These are phyloP conservation scores for Yamadazyma insecticola DNA, from an alignment of 805 yeast species.

Conservation along the genomic window DNA sequence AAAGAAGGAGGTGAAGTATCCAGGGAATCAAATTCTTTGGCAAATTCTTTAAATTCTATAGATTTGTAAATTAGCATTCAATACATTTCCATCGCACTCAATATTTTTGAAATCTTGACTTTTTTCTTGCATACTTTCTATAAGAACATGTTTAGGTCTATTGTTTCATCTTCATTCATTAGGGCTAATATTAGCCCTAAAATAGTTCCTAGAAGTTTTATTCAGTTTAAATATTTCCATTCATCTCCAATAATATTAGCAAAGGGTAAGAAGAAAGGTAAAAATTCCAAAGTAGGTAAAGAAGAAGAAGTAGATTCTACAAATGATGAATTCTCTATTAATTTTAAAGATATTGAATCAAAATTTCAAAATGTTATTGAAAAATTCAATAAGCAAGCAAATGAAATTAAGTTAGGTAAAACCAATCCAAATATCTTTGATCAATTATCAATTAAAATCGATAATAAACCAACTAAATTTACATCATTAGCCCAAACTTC, in stretches of 20 bases:
- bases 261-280: not conserved
- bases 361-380: conserved; percentile 48
- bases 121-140: too few relatives aligned
- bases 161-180: too few relatives aligned
- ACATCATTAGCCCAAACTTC: conserved; percentile 68
- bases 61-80: too few relatives aligned
- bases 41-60: too few relatives aligned
- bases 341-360: conserved; percentile 34
- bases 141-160: too few relatives aligned
- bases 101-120: too few relatives aligned
- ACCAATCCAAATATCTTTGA: conserved; percentile 67
- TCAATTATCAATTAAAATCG: conserved; percentile 46
- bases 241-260: not conserved
- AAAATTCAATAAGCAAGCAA: conserved; percentile 49
- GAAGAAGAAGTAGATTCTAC: not conserved
- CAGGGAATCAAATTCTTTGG: too few relatives aligned
- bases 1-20: too few relatives aligned
- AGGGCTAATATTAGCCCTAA: too few relatives aligned
- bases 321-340: conserved; percentile 9
- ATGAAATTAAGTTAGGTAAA: conserved; percentile 65
- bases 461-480: conserved; percentile 44
- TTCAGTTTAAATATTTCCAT: not conserved
- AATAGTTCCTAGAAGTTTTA: too few relatives aligned
- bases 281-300: conserved; percentile 1
- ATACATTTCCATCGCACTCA: too few relatives aligned